These are phyloP conservation scores for bread wheat (Triticum aestivum) DNA, from an alignment of 176 grass and related monocot genomes.

Conservation along the genomic window IWGSC_CS_RefSeq_v2.1 NC_057813.1:82082209-82082708, in stretches of 20 bases:
- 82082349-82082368: slow-evolving; percentile 20
- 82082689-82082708: slow-evolving; percentile 28
- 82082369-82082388: too few relatives aligned
- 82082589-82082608: slow-evolving; percentile 84
- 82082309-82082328: slow-evolving; percentile 94
- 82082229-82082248: slow-evolving; percentile 82
- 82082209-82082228: slow-evolving; percentile 88
- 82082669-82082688: slow-evolving; percentile 92
- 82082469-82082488: neutral
- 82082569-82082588: slow-evolving; percentile 76
- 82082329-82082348: slow-evolving; percentile 37
- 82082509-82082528: slow-evolving; percentile 12
- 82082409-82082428: too few relatives aligned
- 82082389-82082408: too few relatives aligned
- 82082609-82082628: slow-evolving; percentile 90
- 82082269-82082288: slow-evolving; percentile 92
- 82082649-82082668: slow-evolving; percentile 80
- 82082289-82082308: slow-evolving; percentile 99
- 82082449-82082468: neutral
- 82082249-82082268: slow-evolving; percentile 86
- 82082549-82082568: slow-evolving; percentile 69
- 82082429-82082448: too few relatives aligned
- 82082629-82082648: slow-evolving; percentile 73
- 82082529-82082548: slow-evolving; percentile 99
- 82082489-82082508: slow-evolving; percentile 4